These are phyloP conservation scores for Chrysoporthe deuterocubensis DNA, from an alignment of 2,329 filamentous ascomycete species.

Conservation along the genomic window DNA sequence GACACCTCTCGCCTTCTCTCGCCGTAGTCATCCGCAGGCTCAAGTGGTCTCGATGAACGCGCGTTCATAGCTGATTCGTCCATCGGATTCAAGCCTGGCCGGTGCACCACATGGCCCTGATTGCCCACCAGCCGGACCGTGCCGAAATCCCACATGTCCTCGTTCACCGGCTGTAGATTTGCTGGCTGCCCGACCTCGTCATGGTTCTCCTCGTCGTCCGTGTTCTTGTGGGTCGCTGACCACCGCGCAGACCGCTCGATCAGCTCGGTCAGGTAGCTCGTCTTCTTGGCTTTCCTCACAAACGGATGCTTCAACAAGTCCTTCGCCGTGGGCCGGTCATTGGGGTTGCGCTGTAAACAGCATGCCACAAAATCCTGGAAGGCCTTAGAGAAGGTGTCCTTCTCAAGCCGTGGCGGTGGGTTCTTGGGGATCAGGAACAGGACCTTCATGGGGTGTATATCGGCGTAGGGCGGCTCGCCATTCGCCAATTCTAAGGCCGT, in stretches of 20 bases:
- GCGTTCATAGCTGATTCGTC: constrained; percentile 83
- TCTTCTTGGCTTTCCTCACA: constrained; percentile 89
- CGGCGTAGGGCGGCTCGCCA: constrained; percentile 91
- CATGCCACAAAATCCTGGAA: constrained; percentile 86
- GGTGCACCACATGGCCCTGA: constrained; percentile 58
- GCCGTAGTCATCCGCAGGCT: constrained; percentile 54
- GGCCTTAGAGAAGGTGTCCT: constrained; percentile 75
- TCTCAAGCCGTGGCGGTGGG: constrained; percentile 75
- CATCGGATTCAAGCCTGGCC: constrained; percentile 70
- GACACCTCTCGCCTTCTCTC: constrained; percentile 51
- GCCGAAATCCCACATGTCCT: constrained; percentile 98
- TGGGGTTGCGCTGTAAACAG: constrained; percentile 86
- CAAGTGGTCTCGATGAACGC: constrained; percentile 60
- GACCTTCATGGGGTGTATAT: constrained; percentile 98
- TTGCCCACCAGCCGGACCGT: constrained; percentile 83
- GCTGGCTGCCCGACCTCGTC: constrained; percentile 52
- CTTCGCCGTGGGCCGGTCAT: constrained; percentile 82
- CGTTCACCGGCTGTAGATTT: constrained; percentile 63
- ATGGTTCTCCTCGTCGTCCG: constrained; percentile 67
- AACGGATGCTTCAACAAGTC: constrained; percentile 90
- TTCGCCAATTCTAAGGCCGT: constrained; percentile 90
- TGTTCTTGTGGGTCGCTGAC: constrained; percentile 77
- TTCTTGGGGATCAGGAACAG: constrained; percentile 97
- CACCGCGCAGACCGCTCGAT: constrained; percentile 91
- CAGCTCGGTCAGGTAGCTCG: constrained; percentile 92